phyloP scores from a whole-genome alignment of 2,329 filamentous ascomycete genomes.

The Xylariaceae sp. region DNA sequence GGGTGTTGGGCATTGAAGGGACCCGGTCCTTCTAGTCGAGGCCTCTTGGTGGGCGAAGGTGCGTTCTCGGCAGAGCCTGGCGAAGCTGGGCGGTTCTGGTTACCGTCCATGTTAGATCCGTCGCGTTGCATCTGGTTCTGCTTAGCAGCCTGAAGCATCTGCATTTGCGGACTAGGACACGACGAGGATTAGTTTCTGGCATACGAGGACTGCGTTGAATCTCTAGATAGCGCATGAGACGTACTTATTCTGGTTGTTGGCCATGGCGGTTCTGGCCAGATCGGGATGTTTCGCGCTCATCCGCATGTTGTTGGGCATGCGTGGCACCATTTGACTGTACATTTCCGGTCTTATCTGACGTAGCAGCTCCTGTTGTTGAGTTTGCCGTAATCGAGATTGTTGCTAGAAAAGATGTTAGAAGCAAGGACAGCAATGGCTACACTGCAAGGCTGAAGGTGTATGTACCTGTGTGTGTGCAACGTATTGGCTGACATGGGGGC shows the following conservation, averaged over 20 bases:
- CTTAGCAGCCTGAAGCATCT: constrained; percentile 61
- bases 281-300: constrained; percentile 56
- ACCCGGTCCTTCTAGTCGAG: constrained; percentile 68
- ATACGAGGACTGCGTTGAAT: too few species aligned
- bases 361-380: constrained; percentile 70
- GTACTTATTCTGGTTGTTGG: constrained; percentile 70
- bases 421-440: constrained; percentile 16
- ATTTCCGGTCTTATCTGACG: constrained; percentile 62
- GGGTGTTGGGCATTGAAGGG: constrained; percentile 67
- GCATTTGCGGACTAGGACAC: constrained; percentile 58
- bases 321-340: constrained; percentile 62
- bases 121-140: constrained; percentile 83
- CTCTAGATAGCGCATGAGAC: constrained; percentile 28
- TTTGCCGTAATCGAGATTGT: constrained; percentile 68
- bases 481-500: constrained; percentile 65
- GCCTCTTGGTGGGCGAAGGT: constrained; percentile 86
- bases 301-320: constrained; percentile 56
- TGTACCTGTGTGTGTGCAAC: constrained; percentile 77
- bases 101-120: constrained; percentile 80
- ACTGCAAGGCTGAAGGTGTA: constrained; percentile 17
- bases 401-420: constrained; percentile 40
- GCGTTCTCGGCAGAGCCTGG: constrained; percentile 81
- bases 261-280: constrained; percentile 69
- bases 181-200: constrained; percentile 18
- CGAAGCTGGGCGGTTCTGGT: constrained; percentile 73